A percentile compares a stretch with the other conserved stretches of the same genome.
Evolutionary conservation across 1,284 basidiomycete species (phyloP).

Genomic region (Exobasidium rhododendri): DNA sequence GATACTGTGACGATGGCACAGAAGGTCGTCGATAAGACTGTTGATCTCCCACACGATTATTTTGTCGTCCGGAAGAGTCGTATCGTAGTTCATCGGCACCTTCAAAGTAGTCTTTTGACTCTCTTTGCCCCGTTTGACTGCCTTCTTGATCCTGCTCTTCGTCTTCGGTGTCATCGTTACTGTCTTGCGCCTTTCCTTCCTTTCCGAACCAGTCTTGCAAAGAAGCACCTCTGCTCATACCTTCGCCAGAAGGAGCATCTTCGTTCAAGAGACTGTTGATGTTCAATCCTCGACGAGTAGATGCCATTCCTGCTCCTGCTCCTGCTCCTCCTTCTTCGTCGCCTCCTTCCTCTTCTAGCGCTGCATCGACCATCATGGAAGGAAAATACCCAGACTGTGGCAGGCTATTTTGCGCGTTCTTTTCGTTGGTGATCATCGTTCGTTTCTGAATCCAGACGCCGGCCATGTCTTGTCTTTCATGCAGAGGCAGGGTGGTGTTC

Average conservation of each 20-base stretch:
- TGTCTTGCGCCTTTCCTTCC: not conserved
- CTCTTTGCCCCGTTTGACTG: not conserved
- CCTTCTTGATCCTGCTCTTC: not conserved
- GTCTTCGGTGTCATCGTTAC: slow-evolving; percentile 5
- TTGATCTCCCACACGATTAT: not conserved
- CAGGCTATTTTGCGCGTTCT: slow-evolving; percentile 16
- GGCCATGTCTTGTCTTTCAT: slow-evolving; percentile 25
- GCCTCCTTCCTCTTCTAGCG: not conserved
- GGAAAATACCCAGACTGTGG: slow-evolving; percentile 17
- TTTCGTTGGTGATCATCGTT: slow-evolving; percentile 15
- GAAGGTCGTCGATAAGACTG: not conserved
- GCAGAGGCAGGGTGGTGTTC: slow-evolving; percentile 30
- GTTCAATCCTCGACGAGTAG: slow-evolving; percentile 29
- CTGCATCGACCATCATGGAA: not conserved
- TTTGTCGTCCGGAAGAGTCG: not conserved
- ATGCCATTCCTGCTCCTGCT: not conserved
- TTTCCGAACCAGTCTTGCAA: slow-evolving; percentile 34
- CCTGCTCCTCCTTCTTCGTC: not conserved
- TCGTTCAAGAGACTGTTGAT: slow-evolving; percentile 44
- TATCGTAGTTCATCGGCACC: not conserved
- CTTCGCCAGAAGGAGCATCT: slow-evolving; percentile 17
- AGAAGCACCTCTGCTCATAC: slow-evolving; percentile 20
- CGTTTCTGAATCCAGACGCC: slow-evolving; percentile 18
- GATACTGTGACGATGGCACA: not conserved
- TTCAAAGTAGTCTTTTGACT: not conserved